A percentile compares a stretch with the other conserved stretches of the same genome.
Conservation (phyloP, 1,139 yeast species). For the Komagataea norvegica region DNA sequence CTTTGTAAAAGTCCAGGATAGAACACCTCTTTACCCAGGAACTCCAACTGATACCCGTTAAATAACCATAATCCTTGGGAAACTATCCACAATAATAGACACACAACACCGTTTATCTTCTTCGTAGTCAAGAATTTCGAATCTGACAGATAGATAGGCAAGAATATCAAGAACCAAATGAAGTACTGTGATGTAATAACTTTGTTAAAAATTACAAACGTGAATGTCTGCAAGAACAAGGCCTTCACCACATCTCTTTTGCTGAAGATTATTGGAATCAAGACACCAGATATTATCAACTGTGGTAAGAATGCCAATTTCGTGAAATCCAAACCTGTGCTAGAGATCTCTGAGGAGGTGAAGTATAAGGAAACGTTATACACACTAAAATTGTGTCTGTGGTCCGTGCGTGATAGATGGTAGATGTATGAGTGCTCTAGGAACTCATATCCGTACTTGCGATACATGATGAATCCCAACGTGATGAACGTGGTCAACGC, state of each 20-base stretch:
- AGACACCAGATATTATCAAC: constrained; percentile 49
- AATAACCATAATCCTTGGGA: constrained; percentile 78
- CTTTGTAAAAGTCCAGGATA: constrained; percentile 1
- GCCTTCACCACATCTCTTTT: constrained; percentile 53
- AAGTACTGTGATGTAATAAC: constrained; percentile 94
- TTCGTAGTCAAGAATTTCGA: constrained; percentile 34
- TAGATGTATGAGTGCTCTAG: constrained; percentile 76
- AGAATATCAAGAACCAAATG: constrained; percentile 82
- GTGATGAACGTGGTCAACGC: constrained; percentile 40
- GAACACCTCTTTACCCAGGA: constrained; percentile 50
- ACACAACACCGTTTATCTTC: constrained; percentile 33
- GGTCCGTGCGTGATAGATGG: constrained; percentile 81
- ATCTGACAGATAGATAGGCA: constrained; percentile 64
- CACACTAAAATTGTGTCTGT: constrained; percentile 89
- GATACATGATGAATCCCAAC: constrained; percentile 57
- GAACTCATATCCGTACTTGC: constrained; percentile 67
- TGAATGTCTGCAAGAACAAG: constrained; percentile 81
- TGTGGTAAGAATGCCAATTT: constrained; percentile 82
- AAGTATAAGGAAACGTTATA: constrained; percentile 76
- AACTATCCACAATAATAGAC: constrained; percentile 54
- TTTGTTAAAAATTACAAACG: constrained; percentile 87
- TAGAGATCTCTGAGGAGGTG: constrained; percentile 40
- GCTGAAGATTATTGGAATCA: constrained; percentile 59
- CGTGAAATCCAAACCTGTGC: constrained; percentile 23
- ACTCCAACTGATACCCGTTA: constrained; percentile 77